Percentiles rank a stretch among this genome's conserved stretches.
phyloP scores from a whole-genome alignment of 176 grass and related monocot species.

The sorghum (Sorghum bicolor) region DNA sequence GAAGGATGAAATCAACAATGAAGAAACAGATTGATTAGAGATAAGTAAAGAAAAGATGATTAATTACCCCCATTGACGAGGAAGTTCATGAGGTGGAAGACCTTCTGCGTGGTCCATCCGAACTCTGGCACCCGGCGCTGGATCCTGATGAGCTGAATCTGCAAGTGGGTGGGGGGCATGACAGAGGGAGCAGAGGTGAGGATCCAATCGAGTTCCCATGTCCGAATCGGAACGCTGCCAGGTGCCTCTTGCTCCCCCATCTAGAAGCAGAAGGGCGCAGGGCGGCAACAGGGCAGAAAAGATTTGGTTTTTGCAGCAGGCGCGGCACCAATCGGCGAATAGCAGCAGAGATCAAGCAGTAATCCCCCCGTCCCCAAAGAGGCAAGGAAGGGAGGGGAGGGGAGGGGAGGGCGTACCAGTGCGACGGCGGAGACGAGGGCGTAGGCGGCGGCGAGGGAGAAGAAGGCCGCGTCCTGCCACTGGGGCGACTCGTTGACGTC shows the following conservation, averaged over 20 bases:
- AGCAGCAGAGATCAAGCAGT: neutral
- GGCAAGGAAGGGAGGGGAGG: no score
- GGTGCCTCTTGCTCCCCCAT: neutral
- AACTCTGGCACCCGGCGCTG: conserved; percentile 80
- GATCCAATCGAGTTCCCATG: neutral
- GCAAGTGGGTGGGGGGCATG: neutral
- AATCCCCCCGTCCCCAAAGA: neutral
- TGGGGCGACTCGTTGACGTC: conserved; percentile 65
- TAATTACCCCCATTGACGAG: conserved; percentile 81
- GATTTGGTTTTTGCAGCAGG: neutral
- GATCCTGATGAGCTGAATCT: conserved; percentile 95
- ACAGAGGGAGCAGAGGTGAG: neutral
- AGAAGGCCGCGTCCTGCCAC: conserved; percentile 90
- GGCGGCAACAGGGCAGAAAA: neutral
- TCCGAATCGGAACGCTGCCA: neutral
- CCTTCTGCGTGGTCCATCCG: conserved; percentile 97
- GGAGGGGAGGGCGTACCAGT: conserved; percentile 41
- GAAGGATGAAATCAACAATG: neutral
- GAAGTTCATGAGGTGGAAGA: conserved; percentile 99
- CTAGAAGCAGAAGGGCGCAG: neutral
- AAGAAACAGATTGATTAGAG: neutral
- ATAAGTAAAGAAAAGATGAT: neutral
- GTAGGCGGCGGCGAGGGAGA: conserved; percentile 79
- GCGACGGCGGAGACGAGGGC: conserved; percentile 77
- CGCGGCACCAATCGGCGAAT: conserved; percentile 1